Evolutionary conservation across 306 rosid species (phyloP).

Genomic region (Acacia crassicarpa): DNA sequence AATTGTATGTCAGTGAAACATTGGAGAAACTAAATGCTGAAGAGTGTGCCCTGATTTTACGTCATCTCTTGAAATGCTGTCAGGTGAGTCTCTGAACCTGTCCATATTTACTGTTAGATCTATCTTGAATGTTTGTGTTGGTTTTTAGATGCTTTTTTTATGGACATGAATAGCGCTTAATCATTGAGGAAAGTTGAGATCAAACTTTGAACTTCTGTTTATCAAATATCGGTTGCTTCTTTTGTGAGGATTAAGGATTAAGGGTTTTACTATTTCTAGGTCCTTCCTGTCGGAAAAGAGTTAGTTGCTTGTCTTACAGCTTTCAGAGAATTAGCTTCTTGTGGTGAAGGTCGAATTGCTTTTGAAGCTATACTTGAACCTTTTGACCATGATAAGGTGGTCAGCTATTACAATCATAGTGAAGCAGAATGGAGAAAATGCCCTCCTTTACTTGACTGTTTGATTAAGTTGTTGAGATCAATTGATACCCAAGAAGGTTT

Average conservation of each 20-base stretch:
- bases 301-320: conserved; percentile 78
- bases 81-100: conserved; percentile 63
- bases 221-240: conserved; percentile 19
- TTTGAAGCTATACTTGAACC: conserved; percentile 52
- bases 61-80: conserved; percentile 61
- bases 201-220: conserved; percentile 5
- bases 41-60: conserved; percentile 56
- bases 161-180: neutral
- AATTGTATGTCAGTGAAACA: conserved; percentile 48
- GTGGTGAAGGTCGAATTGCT: conserved; percentile 68
- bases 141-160: conserved; percentile 25
- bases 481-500: conserved; percentile 56
- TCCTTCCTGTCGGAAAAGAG: conserved; percentile 87
- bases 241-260: conserved; percentile 20
- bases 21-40: conserved; percentile 54
- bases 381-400: conserved; percentile 50
- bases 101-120: conserved; percentile 18
- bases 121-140: conserved; percentile 22
- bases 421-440: conserved; percentile 64
- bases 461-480: conserved; percentile 66
- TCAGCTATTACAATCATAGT: conserved; percentile 38
- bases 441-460: conserved; percentile 83
- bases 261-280: conserved; percentile 51
- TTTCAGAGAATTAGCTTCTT: conserved; percentile 70
- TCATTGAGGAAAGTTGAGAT: conserved; percentile 15